These are phyloP conservation scores for Apium graveolens DNA, from an alignment of 129 eudicot species.

Conservation along the genomic window DNA sequence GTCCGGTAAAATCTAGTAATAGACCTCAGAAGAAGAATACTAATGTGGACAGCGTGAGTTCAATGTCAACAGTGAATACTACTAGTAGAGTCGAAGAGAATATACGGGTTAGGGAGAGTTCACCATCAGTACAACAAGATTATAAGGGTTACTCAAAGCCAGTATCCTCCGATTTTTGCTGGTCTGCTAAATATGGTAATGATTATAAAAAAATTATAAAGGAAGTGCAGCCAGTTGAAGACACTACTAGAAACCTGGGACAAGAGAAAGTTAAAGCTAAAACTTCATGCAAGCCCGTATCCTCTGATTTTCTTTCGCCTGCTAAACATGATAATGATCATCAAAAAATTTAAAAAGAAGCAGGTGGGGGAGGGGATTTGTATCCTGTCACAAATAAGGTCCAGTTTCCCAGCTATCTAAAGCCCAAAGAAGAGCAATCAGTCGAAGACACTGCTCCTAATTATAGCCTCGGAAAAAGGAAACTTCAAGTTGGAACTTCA, in stretches of 20 bases:
- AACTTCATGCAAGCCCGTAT: neutral
- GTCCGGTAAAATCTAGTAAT: neutral
- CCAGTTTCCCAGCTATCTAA: neutral
- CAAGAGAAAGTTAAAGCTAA: too few species aligned
- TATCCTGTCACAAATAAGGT: too few species aligned
- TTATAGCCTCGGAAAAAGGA: neutral
- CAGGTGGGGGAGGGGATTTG: neutral
- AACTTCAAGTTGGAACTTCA: neutral
- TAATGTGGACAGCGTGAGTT: neutral
- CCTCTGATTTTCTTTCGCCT: neutral
- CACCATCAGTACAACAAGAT: neutral
- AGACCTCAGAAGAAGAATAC: neutral
- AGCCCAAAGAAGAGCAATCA: neutral
- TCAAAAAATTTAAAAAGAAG: neutral
- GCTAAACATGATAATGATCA: neutral
- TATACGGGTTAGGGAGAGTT: too few species aligned
- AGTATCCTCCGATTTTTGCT: neutral
- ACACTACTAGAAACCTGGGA: too few species aligned
- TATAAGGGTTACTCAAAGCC: neutral
- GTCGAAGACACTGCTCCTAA: neutral
- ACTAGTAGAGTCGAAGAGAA: neutral
- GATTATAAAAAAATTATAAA: too few species aligned
- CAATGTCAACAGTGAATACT: neutral
- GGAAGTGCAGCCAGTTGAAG: neutral
- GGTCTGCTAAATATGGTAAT: neutral